A percentile compares a stretch with the other conserved stretches of the same genome.
These are phyloP conservation scores for Pholiota conissans DNA, from an alignment of 768 basidiomycete genomes.

Conservation along the genomic window DNA sequence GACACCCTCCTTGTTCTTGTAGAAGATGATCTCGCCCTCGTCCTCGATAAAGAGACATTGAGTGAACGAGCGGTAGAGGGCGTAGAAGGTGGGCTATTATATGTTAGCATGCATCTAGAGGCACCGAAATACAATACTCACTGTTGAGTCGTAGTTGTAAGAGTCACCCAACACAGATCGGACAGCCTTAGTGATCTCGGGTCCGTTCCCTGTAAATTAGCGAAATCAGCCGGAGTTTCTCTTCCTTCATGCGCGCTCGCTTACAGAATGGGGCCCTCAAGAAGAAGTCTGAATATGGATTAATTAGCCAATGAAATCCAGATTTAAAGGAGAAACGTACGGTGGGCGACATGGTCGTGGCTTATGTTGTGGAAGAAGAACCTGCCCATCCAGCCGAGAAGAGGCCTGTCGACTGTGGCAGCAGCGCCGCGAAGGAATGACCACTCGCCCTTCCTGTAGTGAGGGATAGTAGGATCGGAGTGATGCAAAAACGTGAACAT, in stretches of 20 bases:
- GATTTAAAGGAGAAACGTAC: conserved; percentile 22
- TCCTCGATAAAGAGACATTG: conserved; percentile 57
- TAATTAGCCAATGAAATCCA: background rate
- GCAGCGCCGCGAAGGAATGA: conserved; percentile 56
- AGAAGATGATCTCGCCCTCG: conserved; percentile 53
- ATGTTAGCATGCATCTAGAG: background rate
- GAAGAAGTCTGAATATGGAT: conserved; percentile 38
- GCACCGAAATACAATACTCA: conserved; percentile 14
- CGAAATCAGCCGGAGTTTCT: background rate
- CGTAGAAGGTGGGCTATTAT: conserved; percentile 39
- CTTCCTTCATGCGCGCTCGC: conserved; percentile 7
- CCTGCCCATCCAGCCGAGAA: conserved; percentile 57
- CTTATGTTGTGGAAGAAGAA: conserved; percentile 62
- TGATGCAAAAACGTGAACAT: conserved; percentile 64
- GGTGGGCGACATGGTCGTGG: conserved; percentile 46
- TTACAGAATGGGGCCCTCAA: conserved; percentile 52
- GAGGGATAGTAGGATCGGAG: conserved; percentile 56
- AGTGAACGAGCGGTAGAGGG: conserved; percentile 57
- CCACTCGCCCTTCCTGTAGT: conserved; percentile 55
- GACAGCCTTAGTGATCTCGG: conserved; percentile 51
- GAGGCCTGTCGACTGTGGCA: conserved; percentile 55
- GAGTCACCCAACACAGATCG: conserved; percentile 46
- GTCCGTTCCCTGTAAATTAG: conserved; percentile 46
- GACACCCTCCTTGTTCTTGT: conserved; percentile 48
- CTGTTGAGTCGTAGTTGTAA: conserved; percentile 59